A percentile compares a stretch with the other conserved stretches of the same genome.
phyloP scores from a whole-genome alignment of 2,329 filamentous ascomycete species.

The Chlorencoelia australis region DNA sequence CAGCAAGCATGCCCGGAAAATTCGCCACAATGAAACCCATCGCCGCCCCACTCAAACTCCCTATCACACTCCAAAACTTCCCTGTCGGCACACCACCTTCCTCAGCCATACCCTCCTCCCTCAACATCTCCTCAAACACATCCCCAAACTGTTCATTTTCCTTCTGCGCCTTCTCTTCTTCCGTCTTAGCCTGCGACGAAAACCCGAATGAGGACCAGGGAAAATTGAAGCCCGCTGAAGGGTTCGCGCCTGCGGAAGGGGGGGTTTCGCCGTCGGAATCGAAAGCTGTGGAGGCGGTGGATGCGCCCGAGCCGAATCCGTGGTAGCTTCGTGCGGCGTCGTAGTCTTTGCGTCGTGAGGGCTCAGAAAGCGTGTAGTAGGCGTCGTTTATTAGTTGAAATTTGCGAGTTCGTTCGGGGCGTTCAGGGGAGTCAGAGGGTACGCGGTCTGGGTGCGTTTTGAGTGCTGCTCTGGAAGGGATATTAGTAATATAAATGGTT shows the following conservation, averaged over 20 bases:
- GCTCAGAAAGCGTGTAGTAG: slow-evolving; percentile 83
- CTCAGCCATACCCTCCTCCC: slow-evolving; percentile 75
- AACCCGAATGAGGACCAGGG: slow-evolving; percentile 67
- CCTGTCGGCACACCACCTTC: slow-evolving; percentile 51
- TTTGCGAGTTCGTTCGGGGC: slow-evolving; percentile 67
- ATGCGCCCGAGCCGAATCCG: slow-evolving; percentile 33
- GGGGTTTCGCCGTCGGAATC: slow-evolving; percentile 34
- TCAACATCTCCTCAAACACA: slow-evolving; percentile 83
- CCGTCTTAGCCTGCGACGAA: slow-evolving; percentile 31
- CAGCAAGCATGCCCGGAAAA: slow-evolving; percentile 77
- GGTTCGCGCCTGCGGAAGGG: slow-evolving; percentile 29
- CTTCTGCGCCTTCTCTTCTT: slow-evolving; percentile 45
- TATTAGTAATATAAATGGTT: slow-evolving; percentile 2
- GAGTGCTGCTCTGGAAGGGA: slow-evolving; percentile 57
- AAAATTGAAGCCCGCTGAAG: slow-evolving; percentile 39
- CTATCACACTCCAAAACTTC: slow-evolving; percentile 79
- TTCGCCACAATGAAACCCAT: slow-evolving; percentile 95
- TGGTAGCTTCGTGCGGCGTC: slow-evolving; percentile 60
- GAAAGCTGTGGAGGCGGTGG: slow-evolving; percentile 33
- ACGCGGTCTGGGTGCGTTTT: slow-evolving; percentile 94
- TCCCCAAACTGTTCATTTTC: slow-evolving; percentile 78
- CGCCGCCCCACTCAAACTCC: slow-evolving; percentile 76
- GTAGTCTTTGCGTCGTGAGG: slow-evolving; percentile 69
- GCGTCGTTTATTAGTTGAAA: slow-evolving; percentile 92
- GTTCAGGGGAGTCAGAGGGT: slow-evolving; percentile 71